Evolutionary conservation across 805 yeast genomes (phyloP).

Genomic region (Soucietia sequanensis): DNA sequence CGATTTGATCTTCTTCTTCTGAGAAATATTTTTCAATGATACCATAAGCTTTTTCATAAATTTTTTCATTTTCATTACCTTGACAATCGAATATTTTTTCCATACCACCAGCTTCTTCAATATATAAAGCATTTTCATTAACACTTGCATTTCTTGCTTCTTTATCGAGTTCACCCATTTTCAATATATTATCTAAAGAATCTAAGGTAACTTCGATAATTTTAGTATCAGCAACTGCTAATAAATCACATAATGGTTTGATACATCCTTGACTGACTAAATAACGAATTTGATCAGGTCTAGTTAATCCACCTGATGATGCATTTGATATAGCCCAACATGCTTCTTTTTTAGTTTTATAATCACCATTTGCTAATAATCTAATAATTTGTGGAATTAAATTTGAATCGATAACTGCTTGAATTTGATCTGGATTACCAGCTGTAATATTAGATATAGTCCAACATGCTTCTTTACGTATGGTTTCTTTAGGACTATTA

Average conservation of each 20-base stretch:
- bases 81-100: slow-evolving; percentile 94
- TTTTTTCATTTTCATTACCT: slow-evolving; percentile 85
- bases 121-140: slow-evolving; percentile 85
- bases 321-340: slow-evolving; percentile 99
- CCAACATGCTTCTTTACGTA: slow-evolving; percentile 98
- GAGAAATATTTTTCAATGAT: slow-evolving; percentile 90
- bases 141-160: slow-evolving; percentile 66
- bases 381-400: slow-evolving; percentile 88
- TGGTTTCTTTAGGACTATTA: slow-evolving; percentile 82
- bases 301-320: slow-evolving; percentile 88
- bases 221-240: slow-evolving; percentile 84
- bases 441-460: slow-evolving; percentile 97
- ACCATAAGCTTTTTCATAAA: slow-evolving; percentile 85
- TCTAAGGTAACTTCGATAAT: slow-evolving; percentile 94
- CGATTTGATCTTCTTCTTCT: slow-evolving; percentile 76
- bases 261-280: slow-evolving; percentile 94
- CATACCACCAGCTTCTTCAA: slow-evolving; percentile 98
- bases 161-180: slow-evolving; percentile 91
- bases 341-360: slow-evolving; percentile 96
- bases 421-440: slow-evolving; percentile 92
- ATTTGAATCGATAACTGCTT: slow-evolving; percentile 93
- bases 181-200: slow-evolving; percentile 89
- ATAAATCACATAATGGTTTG: slow-evolving; percentile 92
- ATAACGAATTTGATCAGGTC: slow-evolving; percentile 92
- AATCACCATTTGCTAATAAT: slow-evolving; percentile 77